These are phyloP conservation scores for Wallacemonas sp. DNA, from an alignment of 208 protist genomes.

Conservation along the genomic window DNA sequence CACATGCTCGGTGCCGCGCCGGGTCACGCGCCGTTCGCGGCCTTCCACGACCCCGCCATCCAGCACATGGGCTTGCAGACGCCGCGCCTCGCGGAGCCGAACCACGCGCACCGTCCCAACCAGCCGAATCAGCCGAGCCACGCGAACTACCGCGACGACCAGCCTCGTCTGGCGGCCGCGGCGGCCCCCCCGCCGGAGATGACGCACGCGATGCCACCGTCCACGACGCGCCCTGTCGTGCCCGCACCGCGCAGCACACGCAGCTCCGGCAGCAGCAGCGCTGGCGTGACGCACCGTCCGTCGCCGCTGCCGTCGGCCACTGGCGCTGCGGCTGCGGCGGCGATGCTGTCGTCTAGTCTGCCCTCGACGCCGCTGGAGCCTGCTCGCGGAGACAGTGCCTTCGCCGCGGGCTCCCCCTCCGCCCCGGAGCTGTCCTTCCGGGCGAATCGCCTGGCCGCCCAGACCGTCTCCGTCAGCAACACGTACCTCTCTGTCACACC, in stretches of 20 bases:
- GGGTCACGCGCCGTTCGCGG: too few relatives aligned
- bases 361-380: neutral
- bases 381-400: neutral
- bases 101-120: too few relatives aligned
- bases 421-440: slow-evolving; percentile 11
- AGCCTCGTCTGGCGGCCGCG: too few relatives aligned
- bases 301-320: neutral
- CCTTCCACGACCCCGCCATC: neutral
- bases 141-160: too few relatives aligned
- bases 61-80: neutral
- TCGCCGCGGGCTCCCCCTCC: neutral
- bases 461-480: slow-evolving; percentile 4
- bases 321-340: too few relatives aligned
- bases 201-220: too few relatives aligned
- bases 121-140: too few relatives aligned
- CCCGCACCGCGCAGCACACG: slow-evolving; percentile 1
- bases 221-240: neutral
- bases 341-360: slow-evolving; percentile 2
- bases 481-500: slow-evolving; percentile 10
- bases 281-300: neutral
- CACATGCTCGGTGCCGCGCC: too few relatives aligned
- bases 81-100: too few relatives aligned
- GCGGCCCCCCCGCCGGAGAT: too few relatives aligned
- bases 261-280: neutral
- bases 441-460: neutral